A percentile compares a stretch with the other conserved stretches of the same genome.
Conservation (phyloP, 2,329 filamentous ascomycete genomes). For the Penicillium frequentans region DNA sequence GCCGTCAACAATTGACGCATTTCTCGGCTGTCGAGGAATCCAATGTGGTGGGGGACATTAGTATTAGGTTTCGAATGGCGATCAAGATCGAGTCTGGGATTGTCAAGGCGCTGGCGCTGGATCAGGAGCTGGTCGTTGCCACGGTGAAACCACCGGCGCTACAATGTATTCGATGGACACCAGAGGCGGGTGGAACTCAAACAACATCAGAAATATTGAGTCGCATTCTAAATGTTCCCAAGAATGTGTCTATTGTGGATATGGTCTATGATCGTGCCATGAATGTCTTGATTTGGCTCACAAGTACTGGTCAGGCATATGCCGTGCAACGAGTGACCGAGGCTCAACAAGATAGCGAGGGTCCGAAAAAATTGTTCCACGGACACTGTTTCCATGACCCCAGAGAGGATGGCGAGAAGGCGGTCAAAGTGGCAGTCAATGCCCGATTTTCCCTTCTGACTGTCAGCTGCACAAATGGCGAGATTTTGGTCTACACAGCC, state of each 20-base stretch:
- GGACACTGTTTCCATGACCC: constrained; percentile 89
- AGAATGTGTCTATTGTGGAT: constrained; percentile 72
- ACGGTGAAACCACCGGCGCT: constrained; percentile 91
- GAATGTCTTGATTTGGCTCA: constrained; percentile 93
- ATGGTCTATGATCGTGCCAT: constrained; percentile 96
- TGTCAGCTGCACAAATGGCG: constrained; percentile 76
- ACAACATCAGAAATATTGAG: constrained; percentile 88
- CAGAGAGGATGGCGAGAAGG: constrained; percentile 58
- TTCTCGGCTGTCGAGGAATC: constrained; percentile 77
- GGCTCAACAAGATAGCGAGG: constrained; percentile 43
- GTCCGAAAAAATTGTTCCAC: constrained; percentile 71
- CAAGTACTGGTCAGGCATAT: constrained; percentile 81
- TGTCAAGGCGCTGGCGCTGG: constrained; percentile 78
- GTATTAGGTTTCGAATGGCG: constrained; percentile 91
- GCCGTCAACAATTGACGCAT: constrained; percentile 46
- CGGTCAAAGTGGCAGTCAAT: constrained; percentile 79
- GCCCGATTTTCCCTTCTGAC: constrained; percentile 92
- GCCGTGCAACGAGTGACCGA: constrained; percentile 73
- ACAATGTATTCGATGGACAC: constrained; percentile 93
- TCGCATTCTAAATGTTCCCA: constrained; percentile 81
- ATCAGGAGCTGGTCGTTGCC: constrained; percentile 89
- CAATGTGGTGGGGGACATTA: constrained; percentile 78
- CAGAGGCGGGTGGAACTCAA: constrained; percentile 77
- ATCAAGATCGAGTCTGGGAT: constrained; percentile 98
- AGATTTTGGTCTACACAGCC: constrained; percentile 85